Evolutionary conservation across 495 filamentous ascomycete species (phyloP), one percentile per base, ranked within the genome.

Genomic region (Alectoria sarmentosa): DNA sequence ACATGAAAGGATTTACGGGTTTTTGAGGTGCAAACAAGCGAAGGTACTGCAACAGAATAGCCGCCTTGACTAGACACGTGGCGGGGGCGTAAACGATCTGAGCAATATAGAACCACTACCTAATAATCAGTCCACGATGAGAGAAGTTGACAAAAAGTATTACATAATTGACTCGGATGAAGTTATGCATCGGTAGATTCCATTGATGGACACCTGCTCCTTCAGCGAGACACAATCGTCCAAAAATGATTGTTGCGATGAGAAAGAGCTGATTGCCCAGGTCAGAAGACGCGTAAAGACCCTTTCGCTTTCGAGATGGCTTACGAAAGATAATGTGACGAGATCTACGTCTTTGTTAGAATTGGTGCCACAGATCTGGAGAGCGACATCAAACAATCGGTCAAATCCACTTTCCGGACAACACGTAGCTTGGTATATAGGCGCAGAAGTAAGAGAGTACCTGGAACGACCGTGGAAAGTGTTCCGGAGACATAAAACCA

Each of bases 201-300:
- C 57, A 59, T 39, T 59, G 57, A 17, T 59, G 57, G 3, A 59
- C 57, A 39, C 57, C 57, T 59, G 57, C 57, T 39, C 57, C 57
- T 36, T 59, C 57, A n/a, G 34, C 34, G 2, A 59, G 34, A 39
- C 57, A 59, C 0, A 59, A 14, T 59, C 57, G 30, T 59, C 11
- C 11, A 59, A 34, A 59, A 34, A 62, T 39, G 44, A 49, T 1
- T 26, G 28, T 2, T 8, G 46, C 46, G 21, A 49, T 23, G 9
- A 49, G n/a, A 26, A 49, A 49, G 46, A 49, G n/a, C 46, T 49
- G 46, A 49, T 49, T 26, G n/a, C 10, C n/a, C 10, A 4, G 3
- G 8, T 49, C 46, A 49, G 46, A 49, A 46, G 17, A 46, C 42
- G 3, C 19, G 21, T 49, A 49, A 28, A 7, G 9, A 26, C 10